phyloP scores from a whole-genome alignment of 331 rosid species.

The Arachis monticola region DNA sequence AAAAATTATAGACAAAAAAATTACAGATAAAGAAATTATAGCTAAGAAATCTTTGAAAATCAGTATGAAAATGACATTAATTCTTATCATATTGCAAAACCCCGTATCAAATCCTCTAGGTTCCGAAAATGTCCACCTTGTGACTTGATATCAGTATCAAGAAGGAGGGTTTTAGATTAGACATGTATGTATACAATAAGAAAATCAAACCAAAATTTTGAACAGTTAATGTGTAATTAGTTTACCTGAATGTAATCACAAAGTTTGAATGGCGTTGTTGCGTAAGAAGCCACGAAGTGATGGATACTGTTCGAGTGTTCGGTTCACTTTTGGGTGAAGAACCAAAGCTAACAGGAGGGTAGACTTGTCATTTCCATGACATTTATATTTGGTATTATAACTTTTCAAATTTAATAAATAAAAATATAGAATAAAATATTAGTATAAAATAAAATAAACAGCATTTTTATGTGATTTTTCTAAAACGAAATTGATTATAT shows the following conservation, averaged over 20 bases:
- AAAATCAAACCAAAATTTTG: too few species aligned
- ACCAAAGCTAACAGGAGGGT: not conserved
- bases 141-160: not conserved
- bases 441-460: too few species aligned
- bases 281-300: not conserved
- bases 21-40: not conserved
- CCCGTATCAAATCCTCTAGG: not conserved
- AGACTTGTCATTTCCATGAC: not conserved
- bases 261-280: too few species aligned
- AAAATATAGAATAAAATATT: too few species aligned
- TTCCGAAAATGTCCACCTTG: not conserved
- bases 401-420: too few species aligned
- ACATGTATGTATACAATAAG: too few species aligned
- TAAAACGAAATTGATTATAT: too few species aligned
- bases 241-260: too few species aligned
- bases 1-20: not conserved
- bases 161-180: not conserved
- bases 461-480: too few species aligned
- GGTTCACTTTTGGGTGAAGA: not conserved
- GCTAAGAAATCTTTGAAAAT: not conserved
- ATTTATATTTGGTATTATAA: too few species aligned
- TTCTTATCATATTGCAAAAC: conserved; percentile 2
- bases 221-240: too few species aligned
- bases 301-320: not conserved
- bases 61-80: not conserved